Evolutionary conservation across 2,329 filamentous ascomycete genomes (phyloP), one percentile per base, ranked within the genome.

Genomic region (Hypoxylon sp.): DNA sequence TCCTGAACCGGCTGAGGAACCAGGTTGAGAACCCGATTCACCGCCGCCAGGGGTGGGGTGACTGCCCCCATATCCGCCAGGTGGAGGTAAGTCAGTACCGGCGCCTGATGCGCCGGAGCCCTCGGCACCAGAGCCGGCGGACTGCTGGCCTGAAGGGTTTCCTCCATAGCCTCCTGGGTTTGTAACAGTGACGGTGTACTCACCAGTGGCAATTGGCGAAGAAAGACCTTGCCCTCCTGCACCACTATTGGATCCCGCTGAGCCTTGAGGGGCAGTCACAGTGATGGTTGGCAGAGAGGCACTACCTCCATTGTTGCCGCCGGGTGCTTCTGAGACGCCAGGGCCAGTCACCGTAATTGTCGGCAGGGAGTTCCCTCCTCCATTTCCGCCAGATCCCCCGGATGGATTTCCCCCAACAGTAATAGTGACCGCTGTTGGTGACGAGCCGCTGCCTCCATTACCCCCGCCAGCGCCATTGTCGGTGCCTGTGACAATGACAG

Each of bases 201-300:
- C 47, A 41, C 67, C 62, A 32, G 70, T 63, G 39, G 60, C 55
- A 29, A 53, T 57, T 5, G 67, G 63, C 7, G 48, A 51, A 46
- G 58, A 43, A 45, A 67, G 45, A 23, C 68, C 67, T 71, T 72
- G 57, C 4, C 68, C 68, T 47, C 58, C 62, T 19, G 71, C 57
- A 8, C 50, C 55, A 48, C 71, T 65, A 25, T 67, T 63, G 2
- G 66, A 58, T 51, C 57, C 63, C 32, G 61, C 50, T 7, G 67
- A n/a, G 7, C 58, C 65, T 52, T 55, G 27, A 65, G 72, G 73
- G 9, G 67, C 51, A 16, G 72, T 72, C n/a, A 74, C 32, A 25
- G 73, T 74, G 51, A 73, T 65, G 11, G 71, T 71, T 48, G 73
- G 71, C 19, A 70, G 61, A 47, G 64, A 64, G 19, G 60, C 59